Evolutionary conservation across 768 basidiomycete species (phyloP).

Genomic region (Serendipita vermifera): DNA sequence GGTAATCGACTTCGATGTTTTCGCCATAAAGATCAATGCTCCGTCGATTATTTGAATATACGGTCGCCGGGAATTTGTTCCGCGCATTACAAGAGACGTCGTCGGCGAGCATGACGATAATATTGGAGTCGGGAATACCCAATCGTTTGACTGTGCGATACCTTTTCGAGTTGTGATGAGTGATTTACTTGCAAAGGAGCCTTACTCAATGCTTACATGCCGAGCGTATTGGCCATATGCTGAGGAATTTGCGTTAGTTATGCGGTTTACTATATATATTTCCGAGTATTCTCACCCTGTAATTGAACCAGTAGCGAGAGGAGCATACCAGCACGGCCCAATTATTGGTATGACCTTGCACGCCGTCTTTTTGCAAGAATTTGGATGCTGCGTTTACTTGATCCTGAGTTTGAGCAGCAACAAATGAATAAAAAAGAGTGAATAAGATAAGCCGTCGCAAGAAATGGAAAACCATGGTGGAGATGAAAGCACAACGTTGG

Average conservation of each 20-base stretch:
- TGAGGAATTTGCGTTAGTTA: too few species aligned
- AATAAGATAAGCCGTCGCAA: not conserved
- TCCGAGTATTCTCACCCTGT: slow-evolving; percentile 81
- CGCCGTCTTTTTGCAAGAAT: slow-evolving; percentile 13
- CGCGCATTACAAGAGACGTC: slow-evolving; percentile 89
- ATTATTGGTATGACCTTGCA: slow-evolving; percentile 81
- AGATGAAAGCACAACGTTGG: too few species aligned
- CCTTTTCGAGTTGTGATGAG: slow-evolving; percentile 32
- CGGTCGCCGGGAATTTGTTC: slow-evolving; percentile 83
- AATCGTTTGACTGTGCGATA: slow-evolving; percentile 97
- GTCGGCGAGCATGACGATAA: slow-evolving; percentile 97
- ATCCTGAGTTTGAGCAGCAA: not conserved
- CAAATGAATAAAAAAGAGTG: not conserved
- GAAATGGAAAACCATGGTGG: slow-evolving; percentile 7
- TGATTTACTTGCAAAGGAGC: too few species aligned
- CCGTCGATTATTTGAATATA: slow-evolving; percentile 78
- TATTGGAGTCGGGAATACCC: slow-evolving; percentile 96
- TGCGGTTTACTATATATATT: too few species aligned
- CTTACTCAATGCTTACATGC: too few species aligned
- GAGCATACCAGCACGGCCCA: slow-evolving; percentile 97
- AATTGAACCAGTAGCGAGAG: slow-evolving; percentile 98
- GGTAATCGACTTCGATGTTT: slow-evolving; percentile 95
- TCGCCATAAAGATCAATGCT: slow-evolving; percentile 87
- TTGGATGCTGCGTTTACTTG: too few species aligned
- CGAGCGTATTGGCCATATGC: slow-evolving; percentile 98